A percentile compares a stretch with the other conserved stretches of the same genome.
These are phyloP conservation scores for Blastocrithidia nonstop DNA, from an alignment of 208 protist genomes.

Conservation along the genomic window DNA sequence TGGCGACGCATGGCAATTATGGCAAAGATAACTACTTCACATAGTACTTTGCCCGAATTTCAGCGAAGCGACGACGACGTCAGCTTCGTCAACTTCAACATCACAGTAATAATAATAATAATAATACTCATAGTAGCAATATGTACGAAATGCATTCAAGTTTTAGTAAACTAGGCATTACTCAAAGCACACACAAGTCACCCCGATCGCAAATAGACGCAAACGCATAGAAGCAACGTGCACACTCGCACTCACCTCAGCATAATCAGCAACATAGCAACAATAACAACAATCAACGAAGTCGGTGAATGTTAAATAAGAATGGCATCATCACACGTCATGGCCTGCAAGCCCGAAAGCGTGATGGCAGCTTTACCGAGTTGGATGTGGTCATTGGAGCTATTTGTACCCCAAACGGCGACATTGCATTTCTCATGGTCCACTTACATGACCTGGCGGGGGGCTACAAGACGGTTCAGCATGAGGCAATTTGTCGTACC, in stretches of 20 bases:
- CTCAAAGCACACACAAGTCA: neutral
- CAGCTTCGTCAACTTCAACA: neutral
- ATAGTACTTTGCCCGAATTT: neutral
- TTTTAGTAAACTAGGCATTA: neutral
- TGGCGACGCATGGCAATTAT: neutral
- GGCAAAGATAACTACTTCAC: neutral
- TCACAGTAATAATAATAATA: neutral
- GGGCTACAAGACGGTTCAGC: slow-evolving; percentile 8
- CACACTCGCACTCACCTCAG: neutral
- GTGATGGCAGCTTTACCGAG: neutral
- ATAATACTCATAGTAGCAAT: neutral
- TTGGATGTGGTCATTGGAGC: neutral
- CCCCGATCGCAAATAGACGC: neutral
- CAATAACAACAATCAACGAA: neutral
- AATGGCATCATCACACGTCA: neutral
- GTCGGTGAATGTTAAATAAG: too few relatives aligned
- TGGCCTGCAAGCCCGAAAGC: neutral
- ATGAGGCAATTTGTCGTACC: slow-evolving; percentile 9
- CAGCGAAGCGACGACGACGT: neutral
- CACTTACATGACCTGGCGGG: slow-evolving; percentile 1
- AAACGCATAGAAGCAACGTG: neutral
- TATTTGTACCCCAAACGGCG: too few relatives aligned
- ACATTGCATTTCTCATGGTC: too few relatives aligned
- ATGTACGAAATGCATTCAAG: neutral
- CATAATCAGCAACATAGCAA: neutral